Conservation (phyloP, 805 yeast genomes). For the Kodamaea lidongshanica region DNA sequence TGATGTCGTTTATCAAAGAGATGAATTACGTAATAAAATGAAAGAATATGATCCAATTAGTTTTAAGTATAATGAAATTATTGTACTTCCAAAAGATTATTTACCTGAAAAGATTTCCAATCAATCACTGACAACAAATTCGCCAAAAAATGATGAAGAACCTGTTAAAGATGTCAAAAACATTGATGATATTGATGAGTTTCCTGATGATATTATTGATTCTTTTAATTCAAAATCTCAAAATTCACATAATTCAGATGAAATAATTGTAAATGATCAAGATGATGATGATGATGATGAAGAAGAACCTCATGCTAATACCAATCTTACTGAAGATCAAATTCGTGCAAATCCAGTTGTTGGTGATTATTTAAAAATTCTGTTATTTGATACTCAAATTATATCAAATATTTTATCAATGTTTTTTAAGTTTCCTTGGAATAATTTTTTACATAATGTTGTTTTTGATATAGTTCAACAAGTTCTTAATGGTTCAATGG, state of each 20-base stretch:
- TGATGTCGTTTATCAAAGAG: slow-evolving; percentile 35
- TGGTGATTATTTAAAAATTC: slow-evolving; percentile 38
- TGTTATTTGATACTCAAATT: slow-evolving; percentile 39
- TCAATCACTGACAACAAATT: slow-evolving; percentile 2
- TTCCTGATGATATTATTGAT: slow-evolving; percentile 30
- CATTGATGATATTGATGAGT: slow-evolving; percentile 8
- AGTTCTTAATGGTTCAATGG: slow-evolving; percentile 43
- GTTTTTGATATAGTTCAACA: slow-evolving; percentile 45
- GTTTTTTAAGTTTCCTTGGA: slow-evolving; percentile 45
- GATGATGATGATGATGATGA: slow-evolving; percentile 24
- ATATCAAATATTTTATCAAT: slow-evolving; percentile 35
- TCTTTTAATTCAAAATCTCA: slow-evolving; percentile 26
- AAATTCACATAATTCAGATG: slow-evolving; percentile 13
- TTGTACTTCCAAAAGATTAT: slow-evolving; percentile 26
- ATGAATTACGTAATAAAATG: slow-evolving; percentile 33
- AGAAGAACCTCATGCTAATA: slow-evolving; percentile 40
- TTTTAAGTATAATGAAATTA: slow-evolving; percentile 40
- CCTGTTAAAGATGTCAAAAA: slow-evolving; percentile 9
- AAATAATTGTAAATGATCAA: slow-evolving; percentile 16
- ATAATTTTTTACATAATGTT: slow-evolving; percentile 42
- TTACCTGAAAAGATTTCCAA: slow-evolving; percentile 10
- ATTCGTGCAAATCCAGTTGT: slow-evolving; percentile 38
- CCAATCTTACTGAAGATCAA: slow-evolving; percentile 39
- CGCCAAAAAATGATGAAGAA: slow-evolving; percentile 8
- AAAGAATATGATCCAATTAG: slow-evolving; percentile 39